A percentile compares a stretch with the other conserved stretches of the same genome.
These are phyloP conservation scores for Phytophthora fragariaefolia DNA, from an alignment of 352 stramenopile genomes.

Conservation along the genomic window DNA sequence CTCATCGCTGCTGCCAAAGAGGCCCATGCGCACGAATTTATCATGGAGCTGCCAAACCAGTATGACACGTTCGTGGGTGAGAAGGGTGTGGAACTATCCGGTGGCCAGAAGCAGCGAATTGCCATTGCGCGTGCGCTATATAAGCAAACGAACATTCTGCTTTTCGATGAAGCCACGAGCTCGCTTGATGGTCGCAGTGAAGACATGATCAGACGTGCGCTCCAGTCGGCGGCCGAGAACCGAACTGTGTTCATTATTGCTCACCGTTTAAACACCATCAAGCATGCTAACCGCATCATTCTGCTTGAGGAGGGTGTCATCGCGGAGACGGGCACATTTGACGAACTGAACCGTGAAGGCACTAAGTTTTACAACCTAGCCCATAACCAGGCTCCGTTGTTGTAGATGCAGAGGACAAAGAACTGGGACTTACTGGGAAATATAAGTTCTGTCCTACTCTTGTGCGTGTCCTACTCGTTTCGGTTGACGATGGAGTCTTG, in stretches of 20 bases:
- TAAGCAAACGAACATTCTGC: conserved; percentile 80
- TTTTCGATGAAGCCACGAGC: conserved; percentile 89
- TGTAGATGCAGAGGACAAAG: conserved; percentile 41
- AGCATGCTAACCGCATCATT: conserved; percentile 84
- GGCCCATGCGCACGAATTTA: conserved; percentile 83
- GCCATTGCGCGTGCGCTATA: conserved; percentile 86
- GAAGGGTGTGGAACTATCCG: conserved; percentile 96
- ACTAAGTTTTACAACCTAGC: conserved; percentile 82
- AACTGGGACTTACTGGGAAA: conserved; percentile 32
- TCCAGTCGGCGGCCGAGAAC: conserved; percentile 70
- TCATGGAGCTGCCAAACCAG: conserved; percentile 87
- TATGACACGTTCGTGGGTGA: conserved; percentile 98
- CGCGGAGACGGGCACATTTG: conserved; percentile 76
- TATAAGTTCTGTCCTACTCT: conserved; percentile 25
- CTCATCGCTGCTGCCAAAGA: conserved; percentile 69
- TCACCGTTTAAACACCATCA: conserved; percentile 87
- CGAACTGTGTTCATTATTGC: conserved; percentile 87
- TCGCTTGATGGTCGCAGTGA: conserved; percentile 85
- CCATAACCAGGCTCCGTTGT: conserved; percentile 63
- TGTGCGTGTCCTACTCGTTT: conserved; percentile 23
- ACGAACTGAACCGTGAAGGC: conserved; percentile 77
- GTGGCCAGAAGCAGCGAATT: conserved; percentile 97
- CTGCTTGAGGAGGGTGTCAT: conserved; percentile 85
- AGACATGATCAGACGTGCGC: conserved; percentile 74
- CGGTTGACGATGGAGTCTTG: conserved; percentile 45